A percentile compares a stretch with the other conserved stretches of the same genome.
phyloP scores from a whole-genome alignment of 495 filamentous ascomycete genomes.

The Chaetomium tenue region DNA sequence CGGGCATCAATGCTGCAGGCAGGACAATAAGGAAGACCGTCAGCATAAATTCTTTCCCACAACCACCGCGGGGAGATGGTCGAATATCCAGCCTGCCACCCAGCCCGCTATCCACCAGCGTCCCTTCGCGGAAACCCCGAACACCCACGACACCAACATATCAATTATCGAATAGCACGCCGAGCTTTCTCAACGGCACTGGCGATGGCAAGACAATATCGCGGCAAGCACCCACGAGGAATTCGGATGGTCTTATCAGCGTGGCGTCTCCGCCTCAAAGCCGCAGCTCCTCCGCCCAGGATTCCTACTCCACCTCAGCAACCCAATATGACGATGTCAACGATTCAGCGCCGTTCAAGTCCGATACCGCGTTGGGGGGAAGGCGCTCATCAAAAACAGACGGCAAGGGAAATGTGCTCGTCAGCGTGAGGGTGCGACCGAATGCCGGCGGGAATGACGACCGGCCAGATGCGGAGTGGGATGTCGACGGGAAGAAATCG shows the following conservation, averaged over 20 bases:
- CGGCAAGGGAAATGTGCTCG: slow-evolving; percentile 89
- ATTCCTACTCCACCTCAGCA: slow-evolving; percentile 84
- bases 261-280: slow-evolving; percentile 80
- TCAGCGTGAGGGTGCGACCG: slow-evolving; percentile 90
- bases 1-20: slow-evolving; percentile 51
- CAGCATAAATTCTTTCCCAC: slow-evolving; percentile 90
- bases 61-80: slow-evolving; percentile 67
- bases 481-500: slow-evolving; percentile 80
- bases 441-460: slow-evolving; percentile 64
- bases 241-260: slow-evolving; percentile 68
- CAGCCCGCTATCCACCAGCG: slow-evolving; percentile 56
- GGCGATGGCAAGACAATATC: slow-evolving; percentile 71
- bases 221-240: slow-evolving; percentile 54
- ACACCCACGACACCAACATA: slow-evolving; percentile 39
- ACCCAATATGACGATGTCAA: slow-evolving; percentile 78
- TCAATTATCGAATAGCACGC: slow-evolving; percentile 52
- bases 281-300: slow-evolving; percentile 83
- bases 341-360: slow-evolving; percentile 49
- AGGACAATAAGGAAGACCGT: slow-evolving; percentile 78
- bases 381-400: slow-evolving; percentile 56
- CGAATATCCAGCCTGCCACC: slow-evolving; percentile 56
- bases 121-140: slow-evolving; percentile 44
- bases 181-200: slow-evolving; percentile 74
- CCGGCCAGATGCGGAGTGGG: slow-evolving; percentile 79
- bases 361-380: slow-evolving; percentile 38